Percentiles rank a stretch among this genome's conserved stretches.
Evolutionary conservation across 305 asterid species (phyloP).

Genomic region (Solanum hybrid): DNA sequence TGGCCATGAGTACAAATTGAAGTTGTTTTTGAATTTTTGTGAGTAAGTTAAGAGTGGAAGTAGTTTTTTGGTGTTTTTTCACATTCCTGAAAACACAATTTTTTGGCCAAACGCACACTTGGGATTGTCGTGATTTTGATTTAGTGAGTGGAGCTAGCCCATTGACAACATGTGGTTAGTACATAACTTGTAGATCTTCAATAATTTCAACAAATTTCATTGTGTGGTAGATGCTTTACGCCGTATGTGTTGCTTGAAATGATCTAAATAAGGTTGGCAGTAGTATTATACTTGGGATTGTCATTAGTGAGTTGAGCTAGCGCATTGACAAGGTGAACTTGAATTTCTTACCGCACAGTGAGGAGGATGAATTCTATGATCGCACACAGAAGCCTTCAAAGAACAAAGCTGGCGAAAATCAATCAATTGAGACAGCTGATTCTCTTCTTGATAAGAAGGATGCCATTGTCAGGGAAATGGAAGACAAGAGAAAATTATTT

Average conservation of each 20-base stretch:
- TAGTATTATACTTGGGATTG: background rate
- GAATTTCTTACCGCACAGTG: conserved; percentile 37
- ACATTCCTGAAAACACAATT: background rate
- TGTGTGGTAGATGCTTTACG: background rate
- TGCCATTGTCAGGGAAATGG: conserved; percentile 48
- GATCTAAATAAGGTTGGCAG: background rate
- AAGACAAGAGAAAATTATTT: conserved; percentile 51
- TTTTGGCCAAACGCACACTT: background rate
- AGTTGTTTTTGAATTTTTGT: background rate
- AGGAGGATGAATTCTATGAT: conserved; percentile 90
- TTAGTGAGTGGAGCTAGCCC: background rate
- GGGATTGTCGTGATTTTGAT: background rate
- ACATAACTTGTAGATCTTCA: background rate
- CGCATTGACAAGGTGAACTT: background rate
- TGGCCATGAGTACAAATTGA: background rate
- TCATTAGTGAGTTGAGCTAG: background rate
- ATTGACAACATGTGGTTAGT: conserved; percentile 29
- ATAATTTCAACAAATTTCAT: background rate
- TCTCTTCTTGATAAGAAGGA: conserved; percentile 94
- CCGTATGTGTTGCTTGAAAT: background rate
- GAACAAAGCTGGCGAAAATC: conserved; percentile 50
- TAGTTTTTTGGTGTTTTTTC: background rate
- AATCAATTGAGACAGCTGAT: conserved; percentile 88
- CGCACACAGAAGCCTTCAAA: conserved; percentile 66
- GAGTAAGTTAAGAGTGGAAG: background rate